phyloP scores from a whole-genome alignment of 148 eudicot genomes.

The Heliamphora exappendiculata region DNA sequence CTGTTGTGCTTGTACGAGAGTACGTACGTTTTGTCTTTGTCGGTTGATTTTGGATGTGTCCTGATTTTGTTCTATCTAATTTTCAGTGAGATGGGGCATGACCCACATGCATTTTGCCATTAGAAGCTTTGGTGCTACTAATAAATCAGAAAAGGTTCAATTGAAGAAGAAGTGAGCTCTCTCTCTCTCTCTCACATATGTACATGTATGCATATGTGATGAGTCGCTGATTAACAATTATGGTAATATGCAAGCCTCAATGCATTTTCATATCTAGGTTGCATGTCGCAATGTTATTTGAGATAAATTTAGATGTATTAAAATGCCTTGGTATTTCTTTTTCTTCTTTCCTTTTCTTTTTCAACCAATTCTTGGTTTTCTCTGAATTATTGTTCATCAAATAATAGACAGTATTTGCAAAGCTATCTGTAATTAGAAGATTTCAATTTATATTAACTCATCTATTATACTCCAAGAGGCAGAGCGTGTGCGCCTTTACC shows the following conservation, averaged over 20 bases:
- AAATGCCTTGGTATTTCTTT: neutral
- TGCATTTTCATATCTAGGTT: neutral
- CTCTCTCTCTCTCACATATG: neutral
- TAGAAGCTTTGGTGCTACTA: conserved; percentile 52
- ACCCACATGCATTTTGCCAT: conserved; percentile 20
- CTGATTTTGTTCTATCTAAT: conserved; percentile 12
- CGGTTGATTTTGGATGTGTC: neutral
- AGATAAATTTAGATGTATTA: neutral
- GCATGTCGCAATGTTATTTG: neutral
- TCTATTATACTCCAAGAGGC: neutral
- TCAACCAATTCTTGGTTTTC: neutral
- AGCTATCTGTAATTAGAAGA: neutral
- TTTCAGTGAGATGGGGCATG: conserved; percentile 42
- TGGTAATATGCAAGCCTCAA: neutral
- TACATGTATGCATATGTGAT: neutral
- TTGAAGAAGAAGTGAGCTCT: conserved; percentile 58
- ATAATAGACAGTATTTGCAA: neutral
- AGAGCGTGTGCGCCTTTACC: neutral
- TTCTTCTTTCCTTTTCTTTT: neutral
- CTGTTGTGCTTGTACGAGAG: neutral
- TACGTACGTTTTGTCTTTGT: neutral
- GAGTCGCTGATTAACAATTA: neutral
- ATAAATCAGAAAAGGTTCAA: conserved; percentile 43
- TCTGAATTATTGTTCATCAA: neutral
- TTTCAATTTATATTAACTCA: neutral